A percentile compares a stretch with the other conserved stretches of the same genome.
These are phyloP conservation scores for Hypomontagnella monticulosa DNA, from an alignment of 495 filamentous ascomycete species.

Conservation along the genomic window DNA sequence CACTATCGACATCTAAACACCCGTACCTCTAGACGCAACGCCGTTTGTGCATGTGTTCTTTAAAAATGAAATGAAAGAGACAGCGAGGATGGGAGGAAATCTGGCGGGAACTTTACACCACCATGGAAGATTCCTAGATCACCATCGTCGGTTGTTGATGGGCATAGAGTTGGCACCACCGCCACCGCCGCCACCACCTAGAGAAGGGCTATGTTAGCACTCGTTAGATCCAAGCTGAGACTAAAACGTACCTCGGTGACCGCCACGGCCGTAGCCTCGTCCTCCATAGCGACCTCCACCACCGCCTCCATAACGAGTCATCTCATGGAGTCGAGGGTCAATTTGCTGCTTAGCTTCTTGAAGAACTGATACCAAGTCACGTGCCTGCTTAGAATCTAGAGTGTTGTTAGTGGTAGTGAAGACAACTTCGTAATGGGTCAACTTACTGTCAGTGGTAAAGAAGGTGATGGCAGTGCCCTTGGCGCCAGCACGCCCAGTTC, in stretches of 20 bases:
- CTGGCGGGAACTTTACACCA: constrained; percentile 19
- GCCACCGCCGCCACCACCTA: constrained; percentile 46
- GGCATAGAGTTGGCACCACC: constrained; percentile 58
- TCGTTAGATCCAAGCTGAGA: not conserved
- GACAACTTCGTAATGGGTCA: not conserved
- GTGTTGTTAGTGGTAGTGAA: constrained; percentile 45
- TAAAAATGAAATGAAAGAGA: constrained; percentile 28
- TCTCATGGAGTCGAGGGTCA: constrained; percentile 93
- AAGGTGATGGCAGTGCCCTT: constrained; percentile 94
- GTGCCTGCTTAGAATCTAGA: constrained; percentile 92
- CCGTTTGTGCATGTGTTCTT: constrained; percentile 46
- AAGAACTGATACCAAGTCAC: constrained; percentile 91
- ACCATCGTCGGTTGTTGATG: constrained; percentile 60
- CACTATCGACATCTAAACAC: constrained; percentile 46
- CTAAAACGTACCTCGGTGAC: constrained; percentile 64
- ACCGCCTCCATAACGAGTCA: constrained; percentile 93
- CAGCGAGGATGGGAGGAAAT: constrained; percentile 14
- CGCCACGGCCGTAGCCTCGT: constrained; percentile 67
- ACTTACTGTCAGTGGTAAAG: constrained; percentile 98
- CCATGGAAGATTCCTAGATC: constrained; percentile 22
- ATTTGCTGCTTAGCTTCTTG: constrained; percentile 98
- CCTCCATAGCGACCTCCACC: constrained; percentile 72
- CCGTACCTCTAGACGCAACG: constrained; percentile 48
- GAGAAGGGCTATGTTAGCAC: constrained; percentile 23
- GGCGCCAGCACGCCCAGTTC: constrained; percentile 94